Evolutionary conservation across 2,329 filamentous ascomycete genomes (phyloP), one percentile per base, ranked within the genome.

Genomic region (Tolypocladium guangdongense): DNA sequence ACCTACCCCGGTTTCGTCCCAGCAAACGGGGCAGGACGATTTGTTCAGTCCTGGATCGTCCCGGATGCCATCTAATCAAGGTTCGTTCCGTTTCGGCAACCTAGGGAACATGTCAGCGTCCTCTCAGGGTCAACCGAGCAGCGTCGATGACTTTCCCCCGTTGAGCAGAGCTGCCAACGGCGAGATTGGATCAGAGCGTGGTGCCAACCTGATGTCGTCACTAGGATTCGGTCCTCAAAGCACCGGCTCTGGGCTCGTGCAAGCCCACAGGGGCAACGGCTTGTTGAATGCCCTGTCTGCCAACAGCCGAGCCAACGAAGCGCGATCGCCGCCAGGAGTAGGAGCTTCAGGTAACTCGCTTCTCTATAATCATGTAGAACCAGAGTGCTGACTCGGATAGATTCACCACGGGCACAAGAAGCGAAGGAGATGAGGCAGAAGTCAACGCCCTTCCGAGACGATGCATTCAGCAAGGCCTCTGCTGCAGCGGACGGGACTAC

Each of bases 251-350:
- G 62, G 59, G 39, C 58, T 60, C 22, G 62, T 71, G 51, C 72
- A 73, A 53, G 66, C 68, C 41, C 74, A 69, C 54, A 71, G 80
- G 53, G 81, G 77, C 14, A 86, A 86, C 61, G 82, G 82, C 10
- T 70, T 86, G 39, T 67, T 86, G 47, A 85, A 82, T 62, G 82
- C 81, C 4, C 67, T 86, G n/a, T 82, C 81, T 45, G 80, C 80
- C 6, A 84, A 78, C 57, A 77, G 69, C 54, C 73, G 80, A 52
- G 66, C 74, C 37, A 68, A 70, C 46, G 77, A 83, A 48, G 62
- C 60, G 49, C 75, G 77, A 53, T 76, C 78, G 37, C 75, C 78
- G 2, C 71, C 74, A 50, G 73, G 71, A 36, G 66, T 69, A 22
- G 65, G 68, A 50, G 61, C 63, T 35, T 64, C 69, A 37, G 49